phyloP scores from a whole-genome alignment of 345 rosid species.

The Citrus hindsii region DNA sequence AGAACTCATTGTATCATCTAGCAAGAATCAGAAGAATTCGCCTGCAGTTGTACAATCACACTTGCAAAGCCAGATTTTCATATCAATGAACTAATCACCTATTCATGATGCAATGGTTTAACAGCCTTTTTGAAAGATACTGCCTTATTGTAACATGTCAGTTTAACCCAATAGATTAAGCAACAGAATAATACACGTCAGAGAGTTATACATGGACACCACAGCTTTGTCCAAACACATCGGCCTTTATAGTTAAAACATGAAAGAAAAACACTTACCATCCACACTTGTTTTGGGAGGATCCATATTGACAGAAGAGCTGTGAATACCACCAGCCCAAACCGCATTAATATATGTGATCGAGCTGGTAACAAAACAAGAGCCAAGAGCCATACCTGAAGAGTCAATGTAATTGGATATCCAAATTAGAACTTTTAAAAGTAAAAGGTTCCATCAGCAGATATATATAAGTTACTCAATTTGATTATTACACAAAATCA shows the following conservation, averaged over 20 bases:
- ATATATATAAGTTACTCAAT: not conserved
- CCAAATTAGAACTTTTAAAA: not conserved
- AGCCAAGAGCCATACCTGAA: conserved; percentile 89
- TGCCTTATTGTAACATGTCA: not conserved
- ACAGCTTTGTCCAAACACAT: not conserved
- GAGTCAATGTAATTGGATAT: conserved; percentile 11
- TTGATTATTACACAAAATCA: not conserved
- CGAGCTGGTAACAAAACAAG: conserved; percentile 90
- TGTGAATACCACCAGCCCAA: conserved; percentile 62
- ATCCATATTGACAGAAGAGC: conserved; percentile 66
- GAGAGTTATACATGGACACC: conserved; percentile 1
- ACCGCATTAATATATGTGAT: conserved; percentile 67
- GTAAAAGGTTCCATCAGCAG: not conserved
- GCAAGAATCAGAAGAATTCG: conserved; percentile 1
- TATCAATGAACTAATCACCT: not conserved
- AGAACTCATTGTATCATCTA: not conserved
- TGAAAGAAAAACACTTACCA: conserved; percentile 37
- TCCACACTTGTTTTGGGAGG: conserved; percentile 74
- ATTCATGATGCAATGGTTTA: not conserved
- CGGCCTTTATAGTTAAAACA: not conserved
- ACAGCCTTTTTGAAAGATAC: not conserved
- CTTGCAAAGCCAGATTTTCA: not conserved
- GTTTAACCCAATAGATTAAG: not conserved
- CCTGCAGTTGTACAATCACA: not conserved
- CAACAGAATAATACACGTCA: not conserved